These are phyloP conservation scores for Mycena citricolor DNA, from an alignment of 1,284 basidiomycete species.

Conservation along the genomic window DNA sequence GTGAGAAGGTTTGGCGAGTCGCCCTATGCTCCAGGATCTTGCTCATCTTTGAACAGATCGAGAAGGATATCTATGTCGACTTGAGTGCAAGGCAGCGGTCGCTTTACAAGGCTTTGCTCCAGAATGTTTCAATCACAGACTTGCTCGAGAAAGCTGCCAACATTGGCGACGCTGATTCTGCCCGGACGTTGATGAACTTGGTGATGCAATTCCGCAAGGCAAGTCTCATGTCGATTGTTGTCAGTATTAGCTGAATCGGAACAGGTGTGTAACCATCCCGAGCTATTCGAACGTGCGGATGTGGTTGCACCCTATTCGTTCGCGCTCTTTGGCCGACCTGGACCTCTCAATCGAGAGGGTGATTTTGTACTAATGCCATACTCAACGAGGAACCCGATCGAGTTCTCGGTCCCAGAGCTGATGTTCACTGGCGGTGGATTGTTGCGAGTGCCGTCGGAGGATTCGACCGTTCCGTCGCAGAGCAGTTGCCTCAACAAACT, in stretches of 20 bases:
- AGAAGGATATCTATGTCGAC: constrained; percentile 95
- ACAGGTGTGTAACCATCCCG: constrained; percentile 97
- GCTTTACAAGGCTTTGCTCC: constrained; percentile 89
- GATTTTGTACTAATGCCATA: constrained; percentile 84
- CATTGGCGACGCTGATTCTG: constrained; percentile 85
- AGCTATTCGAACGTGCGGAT: constrained; percentile 97
- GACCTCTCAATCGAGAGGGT: constrained; percentile 81
- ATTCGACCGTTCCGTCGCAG: constrained; percentile 55
- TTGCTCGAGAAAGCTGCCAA: constrained; percentile 91
- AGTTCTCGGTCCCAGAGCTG: constrained; percentile 73
- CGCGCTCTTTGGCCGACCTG: constrained; percentile 79
- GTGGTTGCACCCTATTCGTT: constrained; percentile 93
- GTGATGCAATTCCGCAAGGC: constrained; percentile 99
- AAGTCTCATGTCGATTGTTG: constrained; percentile 15
- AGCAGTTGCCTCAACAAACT: constrained; percentile 67
- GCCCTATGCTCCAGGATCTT: constrained; percentile 4
- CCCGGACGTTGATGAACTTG: constrained; percentile 95
- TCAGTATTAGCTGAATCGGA: constrained; percentile 13
- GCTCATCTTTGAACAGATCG: constrained; percentile 62
- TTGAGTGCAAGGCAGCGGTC: constrained; percentile 90
- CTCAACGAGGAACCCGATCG: constrained; percentile 86
- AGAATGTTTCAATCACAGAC: constrained; percentile 94
- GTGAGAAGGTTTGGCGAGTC: constrained; percentile 79
- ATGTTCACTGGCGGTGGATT: constrained; percentile 83
- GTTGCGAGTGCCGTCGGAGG: constrained; percentile 63